Evolutionary conservation across 345 rosid genomes (phyloP), one percentile per base, ranked within the genome.

Genomic region (Pugionium cornutum): DNA sequence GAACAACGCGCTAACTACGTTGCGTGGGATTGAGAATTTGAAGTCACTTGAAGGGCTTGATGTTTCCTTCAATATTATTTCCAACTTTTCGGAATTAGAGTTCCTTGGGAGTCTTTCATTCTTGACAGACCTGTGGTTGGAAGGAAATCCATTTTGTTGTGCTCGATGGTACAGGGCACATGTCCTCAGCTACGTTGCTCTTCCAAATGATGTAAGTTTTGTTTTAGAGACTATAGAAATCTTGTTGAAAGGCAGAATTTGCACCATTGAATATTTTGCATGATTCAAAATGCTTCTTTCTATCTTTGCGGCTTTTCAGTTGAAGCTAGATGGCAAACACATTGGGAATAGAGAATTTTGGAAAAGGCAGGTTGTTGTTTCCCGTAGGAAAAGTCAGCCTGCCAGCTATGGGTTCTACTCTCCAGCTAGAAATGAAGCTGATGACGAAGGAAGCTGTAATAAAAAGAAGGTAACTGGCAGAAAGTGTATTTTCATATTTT

Each of bases 1-100:
- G 88, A 91, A 89, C 83, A 94, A 94, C 70, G 91, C 95, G 54
- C 80, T 95, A 62, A 81, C 96, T 62, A 74, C 96, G 18, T 84
- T 95, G 75, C 84, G 63, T 74, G 99, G 96, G 75, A 85, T 95
- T 76, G 97, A 86, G 84, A 91, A 89, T 76, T 80, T 87, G 91
- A 89, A 90, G 87, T 85, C 92, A 36, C 96, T 89, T 57, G 99
- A 89, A 82, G 96, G 83, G 74, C 94, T 95, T 81, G 99, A 95
- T 78, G 77, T 89, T 77, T 95, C 95, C 81, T 91, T 81, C 86
- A 95, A 95, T 78, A 75, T 88, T 57, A 79, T 95, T 79, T 89
- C 97, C 79, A 83, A 78, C 75, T 87, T 91, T 78, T 79, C 86
- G 73, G 99, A 88, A 81, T 62, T 95, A 73, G 97, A 95, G 81